Evolutionary conservation across 2,329 filamentous ascomycete species (phyloP), one percentile per base, ranked within the genome.

Genomic region (Alternaria angustiovoidea): DNA sequence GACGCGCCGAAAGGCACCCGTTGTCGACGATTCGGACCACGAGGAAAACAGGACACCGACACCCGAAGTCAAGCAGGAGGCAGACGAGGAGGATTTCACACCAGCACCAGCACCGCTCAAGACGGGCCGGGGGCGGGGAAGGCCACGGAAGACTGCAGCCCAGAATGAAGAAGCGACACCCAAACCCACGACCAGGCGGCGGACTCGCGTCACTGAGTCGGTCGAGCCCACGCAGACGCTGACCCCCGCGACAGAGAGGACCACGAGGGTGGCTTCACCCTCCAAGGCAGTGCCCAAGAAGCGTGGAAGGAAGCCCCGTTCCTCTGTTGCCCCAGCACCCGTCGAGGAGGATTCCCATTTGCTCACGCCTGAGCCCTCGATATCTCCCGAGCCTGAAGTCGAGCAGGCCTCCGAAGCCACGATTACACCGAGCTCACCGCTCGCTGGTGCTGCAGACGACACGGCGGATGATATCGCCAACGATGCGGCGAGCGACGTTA

Each of bases 61-160:
- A 63, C 67, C 68, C 16, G 64, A 71, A 39, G 83, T 87, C 71
- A 84, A 86, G 61, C 82, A 87, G 34, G 83, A 87, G 16, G 84
- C 90, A 28, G 91, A 91, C 65, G 90, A 94, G 48, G 92, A 94
- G 51, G 92, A 96, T 51, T 95, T 93, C 72, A 91, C 90, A 44
- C 86, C 90, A 2, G 90, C 90, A 48, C 86, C 90, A 1, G 34
- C 34, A 48, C 86, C 90, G 1, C 82, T 86, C 56, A 85, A 85
- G 60, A 83, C 81, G 47, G 86, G 83, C 32, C 82, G 52, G 83
- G 73, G 85, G 65, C 86, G 89, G 62, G 83, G 86, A 54, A 83
- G 86, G n/a, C 81, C 86, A 64, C 81, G 84, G 43, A 76, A 75
- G 54, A 59, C 65, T 32, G 61, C 55, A 43, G 67, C 64, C 28